Base-by-base conservation (phyloP, 2,329 filamentous ascomycete species). In the Pestalotiopsis sp. region DNA sequence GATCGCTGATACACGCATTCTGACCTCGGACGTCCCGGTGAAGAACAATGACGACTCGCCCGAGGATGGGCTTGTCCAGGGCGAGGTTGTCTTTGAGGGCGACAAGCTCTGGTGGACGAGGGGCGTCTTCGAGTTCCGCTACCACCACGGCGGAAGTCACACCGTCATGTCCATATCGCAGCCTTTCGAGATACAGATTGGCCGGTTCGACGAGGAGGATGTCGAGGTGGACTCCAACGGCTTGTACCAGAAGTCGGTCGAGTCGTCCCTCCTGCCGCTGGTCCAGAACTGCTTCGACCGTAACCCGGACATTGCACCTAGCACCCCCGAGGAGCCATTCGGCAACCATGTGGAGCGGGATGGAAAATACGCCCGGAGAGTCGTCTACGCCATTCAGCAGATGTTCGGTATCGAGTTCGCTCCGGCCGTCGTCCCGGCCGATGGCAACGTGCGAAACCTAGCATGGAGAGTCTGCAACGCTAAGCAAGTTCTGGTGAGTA, bases 371-470 rank as follows among this genome's bases (percentile, higher is more conserved):
- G 92, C 95, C 0, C 93, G 91, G 80, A 85, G 96, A 57, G 92
- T 98, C 12, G 95, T 98, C 0, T 98, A 97, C 79, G 96, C 95
- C 4, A 93, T 99, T 36, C 92, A 93, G 71, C 93, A 97, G 78
- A 98, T 98, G 94, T 97, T 99, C 79, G 96, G 95, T 65, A 93
- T 99, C 70, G 96, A 99, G 79, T 95, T 99, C 77, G 93, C 96
- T 1, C 92, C 95, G 0, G 93, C 94, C 59, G 95, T 98, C 0
- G 96, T 99, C 39, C 90, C 93, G 66, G 94, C 95, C 0, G 96
- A 99, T 82, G 94, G 96, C 5, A 97, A 91, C 74, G 93, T 98
- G 69, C 90, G 88, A 76, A 97, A 97, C 77, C 83, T 99, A 71
- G 94, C 95, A 5, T 98, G 95, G 95, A 88, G 96, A 76, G 93